Evolutionary conservation across 768 basidiomycete genomes (phyloP).

Genomic region (Lactarius sanguifluus): DNA sequence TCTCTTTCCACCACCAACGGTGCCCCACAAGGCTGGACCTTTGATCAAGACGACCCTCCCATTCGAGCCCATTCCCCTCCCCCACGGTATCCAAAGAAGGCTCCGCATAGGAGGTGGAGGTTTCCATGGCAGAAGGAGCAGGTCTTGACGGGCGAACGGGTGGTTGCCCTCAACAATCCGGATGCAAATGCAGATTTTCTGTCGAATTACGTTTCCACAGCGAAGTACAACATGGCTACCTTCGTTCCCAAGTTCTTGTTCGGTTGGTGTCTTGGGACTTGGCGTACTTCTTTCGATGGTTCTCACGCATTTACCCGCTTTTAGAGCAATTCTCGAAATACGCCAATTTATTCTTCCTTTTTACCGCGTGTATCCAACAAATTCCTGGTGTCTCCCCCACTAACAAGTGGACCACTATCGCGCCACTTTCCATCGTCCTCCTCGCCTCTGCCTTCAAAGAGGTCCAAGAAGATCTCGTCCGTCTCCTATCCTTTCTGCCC

Average conservation of each 20-base stretch:
- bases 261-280: constrained; percentile 51
- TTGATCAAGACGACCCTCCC: constrained; percentile 59
- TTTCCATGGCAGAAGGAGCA: constrained; percentile 84
- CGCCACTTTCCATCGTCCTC: constrained; percentile 82
- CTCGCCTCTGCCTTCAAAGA: constrained; percentile 96
- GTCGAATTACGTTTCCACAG: constrained; percentile 87
- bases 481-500: constrained; percentile 34
- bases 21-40: constrained; percentile 68
- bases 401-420: constrained; percentile 92
- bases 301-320: constrained; percentile 19
- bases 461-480: constrained; percentile 86
- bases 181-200: constrained; percentile 62
- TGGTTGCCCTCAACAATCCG: constrained; percentile 80
- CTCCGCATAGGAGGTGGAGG: constrained; percentile 53
- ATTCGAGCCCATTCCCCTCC: background rate
- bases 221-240: constrained; percentile 87
- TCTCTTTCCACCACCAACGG: constrained; percentile 45
- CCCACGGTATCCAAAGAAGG: constrained; percentile 12
- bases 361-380: constrained; percentile 96
- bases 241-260: constrained; percentile 92
- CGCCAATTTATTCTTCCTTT: constrained; percentile 97
- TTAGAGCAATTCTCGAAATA: constrained; percentile 98
- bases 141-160: constrained; percentile 67
- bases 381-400: constrained; percentile 98
- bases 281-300: background rate